Conservation (phyloP, 2,329 filamentous ascomycete genomes). For the Plenodomus lindquistii region DNA sequence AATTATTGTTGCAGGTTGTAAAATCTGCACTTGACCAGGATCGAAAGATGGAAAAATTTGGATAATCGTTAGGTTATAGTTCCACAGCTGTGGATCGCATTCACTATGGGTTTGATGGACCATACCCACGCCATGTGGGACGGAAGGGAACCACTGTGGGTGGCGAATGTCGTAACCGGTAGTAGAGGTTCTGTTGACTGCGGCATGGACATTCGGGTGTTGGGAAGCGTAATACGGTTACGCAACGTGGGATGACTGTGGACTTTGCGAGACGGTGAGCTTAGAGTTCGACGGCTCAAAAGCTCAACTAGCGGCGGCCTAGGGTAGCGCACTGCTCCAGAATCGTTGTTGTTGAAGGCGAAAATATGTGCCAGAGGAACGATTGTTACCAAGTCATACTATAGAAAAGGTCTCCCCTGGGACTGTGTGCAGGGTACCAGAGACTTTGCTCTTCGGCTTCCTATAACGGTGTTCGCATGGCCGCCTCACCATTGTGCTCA, state of each 20-base stretch:
- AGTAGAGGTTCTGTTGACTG: conserved; percentile 9
- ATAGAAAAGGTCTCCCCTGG: no score
- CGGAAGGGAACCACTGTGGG: conserved; percentile 1
- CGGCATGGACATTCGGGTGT: conserved; percentile 16
- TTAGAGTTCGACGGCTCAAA: not conserved
- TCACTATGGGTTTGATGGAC: conserved; percentile 10
- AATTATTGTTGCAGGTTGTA: not conserved
- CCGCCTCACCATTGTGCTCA: no score
- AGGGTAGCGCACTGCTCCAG: not conserved
- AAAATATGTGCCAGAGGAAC: no score
- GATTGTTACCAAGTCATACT: no score
- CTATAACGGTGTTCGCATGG: no score
- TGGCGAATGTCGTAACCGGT: conserved; percentile 23
- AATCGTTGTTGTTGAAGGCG: no score
- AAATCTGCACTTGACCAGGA: not conserved
- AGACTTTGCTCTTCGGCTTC: no score
- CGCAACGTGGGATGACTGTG: conserved; percentile 35
- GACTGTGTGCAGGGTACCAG: no score
- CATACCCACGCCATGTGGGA: conserved; percentile 30
- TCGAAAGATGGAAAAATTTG: not conserved
- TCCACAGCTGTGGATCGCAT: conserved; percentile 11
- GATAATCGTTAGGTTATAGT: conserved; percentile 1
- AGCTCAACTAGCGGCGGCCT: no score
- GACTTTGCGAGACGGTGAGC: not conserved
- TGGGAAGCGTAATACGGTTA: conserved; percentile 27